Evolutionary conservation across 1,284 basidiomycete genomes (phyloP).

Genomic region (Ganoderma multipileum): DNA sequence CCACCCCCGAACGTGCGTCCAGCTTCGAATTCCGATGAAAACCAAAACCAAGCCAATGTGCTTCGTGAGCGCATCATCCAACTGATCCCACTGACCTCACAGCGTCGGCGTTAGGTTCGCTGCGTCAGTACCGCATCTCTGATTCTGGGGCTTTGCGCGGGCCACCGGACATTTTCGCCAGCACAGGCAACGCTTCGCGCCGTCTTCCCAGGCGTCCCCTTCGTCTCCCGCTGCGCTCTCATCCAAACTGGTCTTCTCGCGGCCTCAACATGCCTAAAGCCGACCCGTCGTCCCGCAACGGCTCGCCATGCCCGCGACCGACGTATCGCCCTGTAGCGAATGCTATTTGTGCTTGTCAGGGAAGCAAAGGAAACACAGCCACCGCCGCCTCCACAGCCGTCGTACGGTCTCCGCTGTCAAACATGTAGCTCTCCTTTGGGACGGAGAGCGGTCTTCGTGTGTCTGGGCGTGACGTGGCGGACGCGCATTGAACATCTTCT

Average conservation of each 20-base stretch:
- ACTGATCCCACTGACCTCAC: conserved; percentile 1
- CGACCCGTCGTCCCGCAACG: neutral
- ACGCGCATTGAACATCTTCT: neutral
- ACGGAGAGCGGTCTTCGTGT: neutral
- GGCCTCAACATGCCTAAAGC: conserved; percentile 10
- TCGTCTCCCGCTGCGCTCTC: neutral
- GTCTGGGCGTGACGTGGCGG: conserved; percentile 15
- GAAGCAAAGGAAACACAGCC: neutral
- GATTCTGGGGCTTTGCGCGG: conserved; percentile 1
- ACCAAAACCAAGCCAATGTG: neutral
- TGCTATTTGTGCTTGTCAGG: neutral
- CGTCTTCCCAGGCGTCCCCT: neutral
- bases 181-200: neutral
- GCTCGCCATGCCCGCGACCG: conserved; percentile 1
- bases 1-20: conserved; percentile 18
- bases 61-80: conserved; percentile 12
- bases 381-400: conserved; percentile 5
- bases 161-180: conserved; percentile 6
- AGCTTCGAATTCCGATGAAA: conserved; percentile 1
- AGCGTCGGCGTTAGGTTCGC: conserved; percentile 11
- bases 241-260: neutral
- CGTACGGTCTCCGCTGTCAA: conserved; percentile 1
- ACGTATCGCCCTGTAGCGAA: conserved; percentile 1
- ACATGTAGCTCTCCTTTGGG: neutral
- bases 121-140: conserved; percentile 6